Percentiles rank a stretch among this genome's conserved stretches.
phyloP scores from a whole-genome alignment of 2,329 filamentous ascomycete species.

The Epichloe gansuensis region DNA sequence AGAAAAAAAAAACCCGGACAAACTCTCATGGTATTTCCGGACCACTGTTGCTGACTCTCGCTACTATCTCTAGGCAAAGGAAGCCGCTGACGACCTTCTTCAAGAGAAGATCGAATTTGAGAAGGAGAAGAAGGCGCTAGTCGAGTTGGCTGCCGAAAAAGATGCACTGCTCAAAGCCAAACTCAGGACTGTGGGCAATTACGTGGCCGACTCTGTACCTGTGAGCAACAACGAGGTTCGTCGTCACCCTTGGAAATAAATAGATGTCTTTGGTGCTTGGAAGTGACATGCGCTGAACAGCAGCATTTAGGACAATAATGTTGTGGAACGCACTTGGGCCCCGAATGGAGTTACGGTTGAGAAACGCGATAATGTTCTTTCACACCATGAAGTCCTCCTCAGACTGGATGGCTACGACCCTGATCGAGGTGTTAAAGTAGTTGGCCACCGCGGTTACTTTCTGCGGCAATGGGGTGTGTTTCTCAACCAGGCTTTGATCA shows the following conservation, averaged over 20 bases:
- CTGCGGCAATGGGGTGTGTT: slow-evolving; percentile 81
- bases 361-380: slow-evolving; percentile 60
- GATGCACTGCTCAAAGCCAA: slow-evolving; percentile 62
- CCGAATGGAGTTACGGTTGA: slow-evolving; percentile 62
- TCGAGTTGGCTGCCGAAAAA: slow-evolving; percentile 64
- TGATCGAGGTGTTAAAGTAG: slow-evolving; percentile 84
- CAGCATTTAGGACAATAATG: slow-evolving; percentile 59
- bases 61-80: slow-evolving; percentile 51
- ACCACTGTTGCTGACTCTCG: neutral
- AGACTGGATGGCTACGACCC: slow-evolving; percentile 86
- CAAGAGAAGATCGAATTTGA: slow-evolving; percentile 65
- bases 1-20: neutral
- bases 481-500: slow-evolving; percentile 83
- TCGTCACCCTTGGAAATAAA: neutral
- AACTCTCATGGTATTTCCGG: neutral
- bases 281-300: neutral
- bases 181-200: slow-evolving; percentile 59
- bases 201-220: slow-evolving; percentile 75
- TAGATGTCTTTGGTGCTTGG: neutral
- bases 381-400: slow-evolving; percentile 87
- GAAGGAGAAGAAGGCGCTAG: slow-evolving; percentile 68
- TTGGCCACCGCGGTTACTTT: slow-evolving; percentile 90
- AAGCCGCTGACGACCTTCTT: slow-evolving; percentile 70
- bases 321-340: slow-evolving; percentile 62
- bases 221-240: slow-evolving; percentile 65